These are phyloP conservation scores for Hygrophila difformis DNA, from an alignment of 257 asterid genomes.

Conservation along the genomic window DNA sequence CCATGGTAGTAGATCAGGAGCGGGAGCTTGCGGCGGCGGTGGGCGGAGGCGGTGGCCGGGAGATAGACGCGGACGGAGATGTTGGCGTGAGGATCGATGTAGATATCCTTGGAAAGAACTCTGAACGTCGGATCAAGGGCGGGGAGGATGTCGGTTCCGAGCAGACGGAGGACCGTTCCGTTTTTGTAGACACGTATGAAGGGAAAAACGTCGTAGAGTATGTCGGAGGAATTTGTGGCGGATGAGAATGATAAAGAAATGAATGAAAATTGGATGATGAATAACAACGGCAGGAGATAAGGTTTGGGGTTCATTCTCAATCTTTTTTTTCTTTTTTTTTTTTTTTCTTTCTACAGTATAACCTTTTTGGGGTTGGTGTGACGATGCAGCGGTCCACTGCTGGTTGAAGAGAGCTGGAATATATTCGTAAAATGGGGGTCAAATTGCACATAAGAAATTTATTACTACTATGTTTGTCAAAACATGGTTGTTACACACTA, in stretches of 20 bases:
- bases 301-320: too few relatives aligned
- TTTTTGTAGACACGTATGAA: conserved; percentile 21
- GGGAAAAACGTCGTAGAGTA: conserved; percentile 17
- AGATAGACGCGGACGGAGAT: conserved; percentile 33
- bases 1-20: conserved; percentile 54
- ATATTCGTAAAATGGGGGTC: too few relatives aligned
- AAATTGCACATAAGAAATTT: too few relatives aligned
- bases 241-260: background rate
- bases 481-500: too few relatives aligned
- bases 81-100: background rate
- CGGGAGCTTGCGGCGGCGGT: conserved; percentile 28
- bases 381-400: too few relatives aligned
- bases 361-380: too few relatives aligned
- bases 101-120: conserved; percentile 29
- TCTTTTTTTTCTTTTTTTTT: too few relatives aligned
- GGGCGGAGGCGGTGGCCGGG: conserved; percentile 13
- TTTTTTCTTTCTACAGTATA: too few relatives aligned
- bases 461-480: too few relatives aligned
- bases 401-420: too few relatives aligned
- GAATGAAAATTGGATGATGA: background rate
- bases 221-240: conserved; percentile 16
- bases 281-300: background rate
- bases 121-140: conserved; percentile 26
- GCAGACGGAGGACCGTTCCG: conserved; percentile 25
- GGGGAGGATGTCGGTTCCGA: conserved; percentile 15